Percentiles rank a stretch among this genome's conserved stretches.
Conservation (phyloP, 1,284 basidiomycete species). For the Apiotrichum mycotoxinovorans region DNA sequence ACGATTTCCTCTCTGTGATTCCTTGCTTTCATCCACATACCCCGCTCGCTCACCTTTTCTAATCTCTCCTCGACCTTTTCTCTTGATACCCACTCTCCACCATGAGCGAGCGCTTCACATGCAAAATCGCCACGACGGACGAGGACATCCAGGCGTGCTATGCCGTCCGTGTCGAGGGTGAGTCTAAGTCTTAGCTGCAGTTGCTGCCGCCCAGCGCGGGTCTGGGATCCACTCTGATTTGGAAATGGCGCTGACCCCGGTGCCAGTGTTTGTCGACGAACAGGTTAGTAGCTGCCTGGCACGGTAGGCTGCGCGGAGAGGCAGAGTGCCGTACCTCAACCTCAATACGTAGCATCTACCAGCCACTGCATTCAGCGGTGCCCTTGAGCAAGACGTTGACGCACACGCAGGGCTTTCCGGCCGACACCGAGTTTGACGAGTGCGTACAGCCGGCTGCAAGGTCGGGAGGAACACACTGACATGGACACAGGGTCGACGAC, state of each 20-base stretch:
- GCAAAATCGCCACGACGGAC: slow-evolving; percentile 32
- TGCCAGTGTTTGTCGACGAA: slow-evolving; percentile 45
- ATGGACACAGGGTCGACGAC: slow-evolving; percentile 6
- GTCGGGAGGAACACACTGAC: background rate
- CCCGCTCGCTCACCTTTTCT: too few species aligned
- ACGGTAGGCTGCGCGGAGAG: background rate
- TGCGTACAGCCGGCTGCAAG: slow-evolving; percentile 10
- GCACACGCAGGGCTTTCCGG: slow-evolving; percentile 30
- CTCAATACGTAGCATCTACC: background rate
- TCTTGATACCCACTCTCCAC: background rate
- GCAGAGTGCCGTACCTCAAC: background rate
- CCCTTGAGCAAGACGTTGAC: background rate
- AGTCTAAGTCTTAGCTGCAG: too few species aligned
- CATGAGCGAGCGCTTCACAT: slow-evolving; percentile 18
- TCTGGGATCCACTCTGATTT: too few species aligned
- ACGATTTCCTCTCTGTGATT: too few species aligned
- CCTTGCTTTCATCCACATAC: too few species aligned
- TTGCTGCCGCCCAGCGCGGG: too few species aligned
- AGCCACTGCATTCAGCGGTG: too few species aligned
- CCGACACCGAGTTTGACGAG: slow-evolving; percentile 44
- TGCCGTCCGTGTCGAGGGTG: slow-evolving; percentile 46
- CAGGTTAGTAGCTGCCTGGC: slow-evolving; percentile 29
- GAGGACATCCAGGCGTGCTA: slow-evolving; percentile 43
- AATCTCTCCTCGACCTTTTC: background rate
- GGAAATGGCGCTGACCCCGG: slow-evolving; percentile 5